These are phyloP conservation scores for Talaromyces wortmannii DNA, from an alignment of 495 filamentous ascomycete genomes.

Conservation along the genomic window DNA sequence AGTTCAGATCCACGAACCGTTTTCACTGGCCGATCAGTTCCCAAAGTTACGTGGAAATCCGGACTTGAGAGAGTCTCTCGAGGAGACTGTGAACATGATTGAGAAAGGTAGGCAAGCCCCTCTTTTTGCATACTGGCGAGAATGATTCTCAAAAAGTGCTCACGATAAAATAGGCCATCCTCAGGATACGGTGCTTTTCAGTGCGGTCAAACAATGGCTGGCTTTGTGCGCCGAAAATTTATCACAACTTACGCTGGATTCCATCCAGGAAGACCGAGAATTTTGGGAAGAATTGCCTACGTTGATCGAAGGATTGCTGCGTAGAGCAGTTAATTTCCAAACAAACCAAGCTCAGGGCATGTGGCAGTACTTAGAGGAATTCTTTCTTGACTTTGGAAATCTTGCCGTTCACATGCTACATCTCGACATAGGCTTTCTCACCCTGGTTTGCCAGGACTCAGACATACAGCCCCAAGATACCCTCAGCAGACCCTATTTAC, in stretches of 20 bases:
- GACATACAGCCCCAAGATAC: conserved; percentile 17
- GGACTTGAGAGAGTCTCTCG: conserved; percentile 29
- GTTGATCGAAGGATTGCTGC: conserved; percentile 34
- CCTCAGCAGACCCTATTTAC: conserved; percentile 22
- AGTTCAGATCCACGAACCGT: conserved; percentile 25
- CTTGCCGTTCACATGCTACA: conserved; percentile 27
- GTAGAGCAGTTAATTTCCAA: conserved; percentile 23
- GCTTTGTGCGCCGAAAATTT: conserved; percentile 21
- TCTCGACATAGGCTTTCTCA: conserved; percentile 22
- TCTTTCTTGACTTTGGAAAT: conserved; percentile 24
- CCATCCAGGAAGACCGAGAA: conserved; percentile 27
- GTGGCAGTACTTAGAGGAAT: conserved; percentile 25
- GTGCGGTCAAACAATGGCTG: conserved; percentile 27
- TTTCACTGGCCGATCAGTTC: conserved; percentile 25
- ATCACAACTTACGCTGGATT: conserved; percentile 19
- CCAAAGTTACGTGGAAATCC: conserved; percentile 20
- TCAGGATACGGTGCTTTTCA: conserved; percentile 17
- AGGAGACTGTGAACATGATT: conserved; percentile 25
- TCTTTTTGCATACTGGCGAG: conserved; percentile 1
- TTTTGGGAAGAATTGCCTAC: conserved; percentile 49
- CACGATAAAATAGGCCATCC: conserved; percentile 16
- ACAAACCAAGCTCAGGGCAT: conserved; percentile 18
- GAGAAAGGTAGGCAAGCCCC: conserved; percentile 32
- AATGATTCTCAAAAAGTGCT: not conserved
- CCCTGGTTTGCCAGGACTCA: conserved; percentile 14